These are phyloP conservation scores for Collybiopsis luxurians DNA, from an alignment of 768 basidiomycete species.

Conservation along the genomic window DNA sequence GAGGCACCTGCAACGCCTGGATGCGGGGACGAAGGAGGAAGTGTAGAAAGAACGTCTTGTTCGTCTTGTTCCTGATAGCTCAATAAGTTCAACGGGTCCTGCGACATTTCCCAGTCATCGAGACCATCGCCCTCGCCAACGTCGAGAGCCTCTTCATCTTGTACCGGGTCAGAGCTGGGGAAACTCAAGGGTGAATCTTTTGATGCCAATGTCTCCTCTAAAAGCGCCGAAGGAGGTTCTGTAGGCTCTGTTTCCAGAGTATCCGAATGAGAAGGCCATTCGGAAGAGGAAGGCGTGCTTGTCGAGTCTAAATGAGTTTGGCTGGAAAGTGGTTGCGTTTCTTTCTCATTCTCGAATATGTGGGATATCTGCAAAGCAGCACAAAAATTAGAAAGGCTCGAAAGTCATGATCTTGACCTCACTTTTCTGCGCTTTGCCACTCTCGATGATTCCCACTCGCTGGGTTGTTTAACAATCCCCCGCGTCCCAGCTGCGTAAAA, in stretches of 20 bases:
- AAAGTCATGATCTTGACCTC: too few relatives aligned
- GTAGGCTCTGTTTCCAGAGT: not conserved
- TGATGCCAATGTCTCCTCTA: not conserved
- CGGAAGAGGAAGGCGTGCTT: not conserved
- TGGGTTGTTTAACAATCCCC: slow-evolving; percentile 1
- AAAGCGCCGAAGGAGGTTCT: not conserved
- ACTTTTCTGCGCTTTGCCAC: too few relatives aligned
- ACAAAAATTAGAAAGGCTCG: not conserved
- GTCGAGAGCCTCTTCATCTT: not conserved
- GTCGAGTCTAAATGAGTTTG: not conserved
- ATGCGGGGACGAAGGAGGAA: not conserved
- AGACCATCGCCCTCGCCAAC: not conserved
- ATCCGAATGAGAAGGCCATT: not conserved
- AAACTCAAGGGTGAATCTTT: not conserved
- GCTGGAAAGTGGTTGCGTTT: not conserved
- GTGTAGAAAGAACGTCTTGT: not conserved
- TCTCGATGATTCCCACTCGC: slow-evolving; percentile 1
- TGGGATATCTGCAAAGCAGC: not conserved
- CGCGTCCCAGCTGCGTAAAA: slow-evolving; percentile 15
- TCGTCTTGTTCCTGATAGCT: not conserved
- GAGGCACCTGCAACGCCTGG: not conserved
- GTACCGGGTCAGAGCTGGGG: not conserved
- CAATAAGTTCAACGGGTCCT: not conserved
- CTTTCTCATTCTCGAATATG: not conserved
- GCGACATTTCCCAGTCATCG: slow-evolving; percentile 1